Evolutionary conservation across 2,329 filamentous ascomycete genomes (phyloP).

Genomic region (Paraphoma sp.): DNA sequence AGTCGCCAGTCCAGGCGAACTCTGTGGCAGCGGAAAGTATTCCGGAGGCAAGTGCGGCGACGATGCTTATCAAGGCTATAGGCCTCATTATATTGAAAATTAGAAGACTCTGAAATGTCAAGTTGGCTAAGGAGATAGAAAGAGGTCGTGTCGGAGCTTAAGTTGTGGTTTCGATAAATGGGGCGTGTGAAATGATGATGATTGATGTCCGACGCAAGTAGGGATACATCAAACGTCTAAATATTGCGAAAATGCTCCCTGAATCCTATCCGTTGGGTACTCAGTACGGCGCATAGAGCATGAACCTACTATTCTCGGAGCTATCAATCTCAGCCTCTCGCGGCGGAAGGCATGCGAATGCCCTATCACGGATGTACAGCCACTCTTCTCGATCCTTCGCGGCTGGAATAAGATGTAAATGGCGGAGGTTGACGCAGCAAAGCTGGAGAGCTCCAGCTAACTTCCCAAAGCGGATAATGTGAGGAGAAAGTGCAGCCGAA

Average conservation of each 20-base stretch:
- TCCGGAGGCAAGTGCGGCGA: neutral
- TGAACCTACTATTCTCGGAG: neutral
- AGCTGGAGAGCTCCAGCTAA: neutral
- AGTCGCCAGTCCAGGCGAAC: neutral
- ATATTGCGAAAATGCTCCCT: no score
- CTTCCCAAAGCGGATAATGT: neutral
- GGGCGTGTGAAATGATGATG: neutral
- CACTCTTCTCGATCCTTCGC: no score
- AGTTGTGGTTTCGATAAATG: neutral
- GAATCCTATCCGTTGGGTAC: no score
- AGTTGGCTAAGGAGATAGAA: no score
- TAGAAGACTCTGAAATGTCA: neutral
- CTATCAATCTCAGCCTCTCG: no score
- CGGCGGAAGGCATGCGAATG: no score
- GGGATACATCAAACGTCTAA: no score
- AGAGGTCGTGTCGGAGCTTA: neutral
- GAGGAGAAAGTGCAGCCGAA: neutral
- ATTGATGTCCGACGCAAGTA: neutral
- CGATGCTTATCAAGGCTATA: neutral
- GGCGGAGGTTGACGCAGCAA: no score
- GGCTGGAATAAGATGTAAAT: no score
- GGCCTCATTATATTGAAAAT: neutral
- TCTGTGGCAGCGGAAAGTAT: neutral
- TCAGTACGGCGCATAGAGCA: neutral
- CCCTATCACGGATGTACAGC: no score